Evolutionary conservation across 2,329 filamentous ascomycete genomes (phyloP).

Genomic region (Hymenoscyphus occultus): DNA sequence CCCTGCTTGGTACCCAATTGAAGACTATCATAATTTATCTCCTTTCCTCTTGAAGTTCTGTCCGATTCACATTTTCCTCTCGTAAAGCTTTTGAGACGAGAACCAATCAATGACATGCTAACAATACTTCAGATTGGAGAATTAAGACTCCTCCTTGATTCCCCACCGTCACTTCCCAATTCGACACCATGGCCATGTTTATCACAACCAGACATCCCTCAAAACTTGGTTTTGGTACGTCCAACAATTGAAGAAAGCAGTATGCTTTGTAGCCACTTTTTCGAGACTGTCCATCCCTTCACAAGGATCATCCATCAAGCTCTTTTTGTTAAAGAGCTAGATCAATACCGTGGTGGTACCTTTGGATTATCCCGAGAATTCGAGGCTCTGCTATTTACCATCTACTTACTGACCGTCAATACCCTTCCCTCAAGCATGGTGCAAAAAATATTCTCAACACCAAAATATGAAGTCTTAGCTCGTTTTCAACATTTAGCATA

Average conservation of each 20-base stretch:
- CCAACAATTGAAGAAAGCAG: constrained; percentile 35
- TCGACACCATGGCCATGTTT: constrained; percentile 17
- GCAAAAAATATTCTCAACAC: constrained; percentile 24
- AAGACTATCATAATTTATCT: too few species aligned
- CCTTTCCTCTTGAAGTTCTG: too few species aligned
- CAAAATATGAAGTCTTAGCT: constrained; percentile 17
- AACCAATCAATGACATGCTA: not conserved
- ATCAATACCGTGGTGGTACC: constrained; percentile 48
- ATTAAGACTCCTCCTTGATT: constrained; percentile 21
- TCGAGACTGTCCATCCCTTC: constrained; percentile 68
- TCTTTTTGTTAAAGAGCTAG: constrained; percentile 58
- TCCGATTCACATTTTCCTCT: too few species aligned
- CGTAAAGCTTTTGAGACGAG: too few species aligned
- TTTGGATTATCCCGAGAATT: constrained; percentile 44
- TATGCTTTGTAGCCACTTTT: constrained; percentile 66
- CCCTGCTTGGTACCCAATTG: too few species aligned
- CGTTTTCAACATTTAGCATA: constrained; percentile 18
- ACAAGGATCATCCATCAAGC: constrained; percentile 65
- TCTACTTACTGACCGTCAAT: constrained; percentile 60
- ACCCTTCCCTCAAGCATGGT: constrained; percentile 54
- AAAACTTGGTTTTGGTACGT: constrained; percentile 11
- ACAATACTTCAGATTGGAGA: constrained; percentile 22
- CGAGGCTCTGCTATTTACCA: constrained; percentile 65
- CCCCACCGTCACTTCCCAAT: not conserved
- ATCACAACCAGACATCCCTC: constrained; percentile 5